Conservation (phyloP, 257 asterid species). For the Rehmannia glutinosa region DNA sequence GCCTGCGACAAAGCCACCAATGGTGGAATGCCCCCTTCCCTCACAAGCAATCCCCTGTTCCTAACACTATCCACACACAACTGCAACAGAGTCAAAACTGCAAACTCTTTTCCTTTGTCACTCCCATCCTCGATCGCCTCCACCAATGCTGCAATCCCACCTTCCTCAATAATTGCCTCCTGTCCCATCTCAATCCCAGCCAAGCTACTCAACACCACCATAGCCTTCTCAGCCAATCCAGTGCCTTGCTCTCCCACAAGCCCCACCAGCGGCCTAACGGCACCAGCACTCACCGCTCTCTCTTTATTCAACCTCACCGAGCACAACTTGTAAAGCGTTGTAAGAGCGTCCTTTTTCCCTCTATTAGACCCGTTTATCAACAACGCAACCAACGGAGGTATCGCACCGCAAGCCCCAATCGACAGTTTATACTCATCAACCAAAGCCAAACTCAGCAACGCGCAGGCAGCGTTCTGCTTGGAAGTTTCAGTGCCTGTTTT, state of each 20-base stretch:
- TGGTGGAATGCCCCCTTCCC: conserved; percentile 98
- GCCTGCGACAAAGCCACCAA: conserved; percentile 86
- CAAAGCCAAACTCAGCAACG: conserved; percentile 72
- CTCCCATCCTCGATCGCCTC: conserved; percentile 89
- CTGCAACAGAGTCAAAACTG: conserved; percentile 79
- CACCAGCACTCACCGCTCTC: conserved; percentile 87
- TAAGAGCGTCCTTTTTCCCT: conserved; percentile 88
- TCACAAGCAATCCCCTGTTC: conserved; percentile 77
- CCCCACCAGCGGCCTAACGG: conserved; percentile 67
- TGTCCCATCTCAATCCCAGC: conserved; percentile 58
- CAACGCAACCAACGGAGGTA: conserved; percentile 73
- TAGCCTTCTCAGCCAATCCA: conserved; percentile 92
- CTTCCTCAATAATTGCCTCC: conserved; percentile 79
- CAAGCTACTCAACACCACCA: conserved; percentile 92
- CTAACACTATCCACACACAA: conserved; percentile 69
- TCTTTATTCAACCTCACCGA: conserved; percentile 72
- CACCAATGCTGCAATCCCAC: conserved; percentile 76
- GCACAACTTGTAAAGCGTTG: conserved; percentile 83
- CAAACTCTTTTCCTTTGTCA: conserved; percentile 82
- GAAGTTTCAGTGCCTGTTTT: conserved; percentile 86
- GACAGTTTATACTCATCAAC: conserved; percentile 75
- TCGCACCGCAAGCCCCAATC: conserved; percentile 89
- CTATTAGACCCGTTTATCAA: conserved; percentile 70
- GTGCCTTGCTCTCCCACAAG: conserved; percentile 65
- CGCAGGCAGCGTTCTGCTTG: conserved; percentile 93